Base-by-base conservation (phyloP, 2,329 filamentous ascomycete species). In the Fusarium sp. region DNA sequence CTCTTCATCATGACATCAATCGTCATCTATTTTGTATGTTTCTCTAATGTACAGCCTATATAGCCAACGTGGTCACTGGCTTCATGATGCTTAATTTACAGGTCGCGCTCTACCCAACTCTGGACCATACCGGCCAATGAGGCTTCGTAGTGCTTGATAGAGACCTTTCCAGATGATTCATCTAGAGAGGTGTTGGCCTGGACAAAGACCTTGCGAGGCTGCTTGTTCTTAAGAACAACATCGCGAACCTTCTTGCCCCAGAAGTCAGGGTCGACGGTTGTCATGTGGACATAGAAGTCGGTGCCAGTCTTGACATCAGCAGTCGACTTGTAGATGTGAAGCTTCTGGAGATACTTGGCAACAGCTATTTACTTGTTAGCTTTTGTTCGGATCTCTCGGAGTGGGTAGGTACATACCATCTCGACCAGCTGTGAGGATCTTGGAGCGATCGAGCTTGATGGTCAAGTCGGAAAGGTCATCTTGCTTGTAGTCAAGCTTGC, bases 301-400 rank as follows among this genome's bases (percentile, higher is more conserved):
- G 87, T 90, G n/a, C 93, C 95, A 4, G 86, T 87, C 73, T 91
- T 87, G 20, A 95, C 86, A 78, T 98, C 94, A 9, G 94, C 95
- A 2, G 94, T 97, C 7, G 91, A 89, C 85, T 98, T 98, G 86
- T 93, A 98, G 70, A 98, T 86, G 80, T 98, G 95, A 68, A 98
- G 83, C 81, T 97, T 96, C 83, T 97, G 94, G 53, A 98, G 85
- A 78, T 97, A 97, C 54, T 90, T 88, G 74, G 93, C 93, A 22
- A 98, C 93, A 5, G 95, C 93, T 86, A 50, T 42, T 18, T 10
- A 50, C 8, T 20, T 18, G 52, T 79, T 69, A 81, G 77, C 50
- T 68, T 52, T 9, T 46, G 18, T 20, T 59, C 30, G 18, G 25
- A n/a, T 18, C 10, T 16, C n/a, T 15, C 10, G 9, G 30, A 12